Evolutionary conservation across 2,329 filamentous ascomycete species (phyloP), one percentile per base, ranked within the genome.

Genomic region (Tolypocladium pustulatum): DNA sequence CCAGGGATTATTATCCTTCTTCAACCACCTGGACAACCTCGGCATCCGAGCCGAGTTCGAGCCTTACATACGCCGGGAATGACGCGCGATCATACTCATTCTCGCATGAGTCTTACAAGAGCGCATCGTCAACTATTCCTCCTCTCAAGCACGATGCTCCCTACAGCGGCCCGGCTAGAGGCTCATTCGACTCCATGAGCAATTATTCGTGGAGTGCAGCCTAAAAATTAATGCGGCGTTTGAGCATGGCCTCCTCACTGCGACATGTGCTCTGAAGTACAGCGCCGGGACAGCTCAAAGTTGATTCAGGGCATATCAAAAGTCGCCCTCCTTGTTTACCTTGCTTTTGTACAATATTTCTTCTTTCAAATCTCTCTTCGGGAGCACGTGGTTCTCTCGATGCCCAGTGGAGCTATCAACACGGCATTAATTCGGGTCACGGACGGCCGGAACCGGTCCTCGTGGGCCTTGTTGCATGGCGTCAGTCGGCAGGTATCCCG

Each of bases 131-230:
- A 17, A 64, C 63, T 38, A 58, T 67, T 12, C 63, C 71, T 12
- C 63, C 70, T n/a, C 57, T 67, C 17, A 72, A 72, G 64, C 62
- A 70, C 8, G 71, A 74, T 20, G 67, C 73, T 34, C 72, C 75
- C 30, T 80, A 80, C 59, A 72, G 66, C 32, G 69, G 71, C 49
- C 69, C 68, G 15, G 63, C 72, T 36, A 69, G 75, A 53, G 74
- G 73, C 22, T 79, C 79, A 17, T 80, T 79, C 59, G 76, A 78
- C 58, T 73, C 72, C 55, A 73, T 82, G 69, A 78, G 76, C 66
- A 78, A 83, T 66, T 84, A 84, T 67, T 81, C 80, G 37, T 84
- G 82, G 82, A 82, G 77, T 62, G 72, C 76, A 56, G 80, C 77
- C 58, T 81, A 69, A 63, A 49, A 34, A n/a, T 6, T 8, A n/a